Evolutionary conservation across 2,329 filamentous ascomycete genomes (phyloP).

Genomic region (Daldinia eschscholtzii): DNA sequence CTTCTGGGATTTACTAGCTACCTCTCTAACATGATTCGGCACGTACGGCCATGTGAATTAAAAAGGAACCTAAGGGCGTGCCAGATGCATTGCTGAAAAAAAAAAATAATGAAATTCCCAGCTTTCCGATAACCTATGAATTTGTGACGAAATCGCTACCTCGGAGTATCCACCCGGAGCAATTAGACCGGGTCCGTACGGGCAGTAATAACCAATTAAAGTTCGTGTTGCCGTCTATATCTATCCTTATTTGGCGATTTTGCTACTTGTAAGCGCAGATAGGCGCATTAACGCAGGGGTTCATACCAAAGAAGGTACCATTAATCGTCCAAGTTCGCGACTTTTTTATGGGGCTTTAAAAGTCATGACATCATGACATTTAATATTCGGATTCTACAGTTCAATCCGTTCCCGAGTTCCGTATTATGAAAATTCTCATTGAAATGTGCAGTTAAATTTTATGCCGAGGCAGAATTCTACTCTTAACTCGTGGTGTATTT

Average conservation of each 20-base stretch:
- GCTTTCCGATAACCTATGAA: neutral
- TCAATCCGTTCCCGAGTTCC: conserved; percentile 10
- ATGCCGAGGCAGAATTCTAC: neutral
- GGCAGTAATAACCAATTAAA: conserved; percentile 27
- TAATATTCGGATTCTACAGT: conserved; percentile 21
- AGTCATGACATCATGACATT: conserved; percentile 37
- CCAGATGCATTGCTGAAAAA: no score
- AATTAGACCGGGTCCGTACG: conserved; percentile 28
- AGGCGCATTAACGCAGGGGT: conserved; percentile 29
- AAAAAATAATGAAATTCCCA: conserved; percentile 14
- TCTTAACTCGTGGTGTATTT: neutral
- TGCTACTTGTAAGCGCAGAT: conserved; percentile 12
- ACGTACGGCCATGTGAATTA: conserved; percentile 2
- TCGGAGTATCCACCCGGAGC: conserved; percentile 29
- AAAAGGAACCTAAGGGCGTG: no score
- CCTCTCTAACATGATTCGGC: neutral
- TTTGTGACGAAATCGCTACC: conserved; percentile 38
- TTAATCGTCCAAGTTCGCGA: conserved; percentile 17
- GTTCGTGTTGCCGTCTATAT: neutral
- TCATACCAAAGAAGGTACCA: conserved; percentile 21
- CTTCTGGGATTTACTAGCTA: conserved; percentile 22
- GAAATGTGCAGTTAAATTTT: neutral
- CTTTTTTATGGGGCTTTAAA: conserved; percentile 6
- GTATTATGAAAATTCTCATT: neutral
- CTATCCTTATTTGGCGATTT: conserved; percentile 36